These are phyloP conservation scores for Turnera subulata DNA, from an alignment of 345 rosid genomes.

Conservation along the genomic window DNA sequence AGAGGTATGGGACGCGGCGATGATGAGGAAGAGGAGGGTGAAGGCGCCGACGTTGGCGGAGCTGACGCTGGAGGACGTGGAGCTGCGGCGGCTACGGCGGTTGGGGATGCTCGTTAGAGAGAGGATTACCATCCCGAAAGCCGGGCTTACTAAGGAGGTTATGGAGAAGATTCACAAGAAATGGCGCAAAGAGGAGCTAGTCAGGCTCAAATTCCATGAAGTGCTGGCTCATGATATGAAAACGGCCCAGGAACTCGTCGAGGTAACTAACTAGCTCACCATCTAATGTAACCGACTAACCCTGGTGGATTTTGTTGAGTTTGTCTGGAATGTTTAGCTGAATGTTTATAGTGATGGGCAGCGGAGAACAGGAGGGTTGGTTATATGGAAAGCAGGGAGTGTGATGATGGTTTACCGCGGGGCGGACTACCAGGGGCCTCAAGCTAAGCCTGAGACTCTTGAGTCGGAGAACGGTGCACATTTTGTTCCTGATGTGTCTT, in stretches of 20 bases:
- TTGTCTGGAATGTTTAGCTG: constrained; percentile 15
- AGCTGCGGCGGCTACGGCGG: constrained; percentile 74
- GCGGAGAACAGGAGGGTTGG: constrained; percentile 96
- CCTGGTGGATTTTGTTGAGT: not conserved
- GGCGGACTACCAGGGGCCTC: constrained; percentile 66
- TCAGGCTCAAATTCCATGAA: constrained; percentile 92
- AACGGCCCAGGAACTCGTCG: constrained; percentile 92
- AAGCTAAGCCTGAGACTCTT: constrained; percentile 32
- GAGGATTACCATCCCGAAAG: constrained; percentile 79
- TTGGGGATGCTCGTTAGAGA: constrained; percentile 73
- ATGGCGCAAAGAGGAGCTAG: constrained; percentile 95
- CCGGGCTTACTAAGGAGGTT: constrained; percentile 79
- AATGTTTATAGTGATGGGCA: constrained; percentile 45
- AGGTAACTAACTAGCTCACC: constrained; percentile 40
- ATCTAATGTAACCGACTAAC: not conserved
- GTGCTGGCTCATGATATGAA: constrained; percentile 84
- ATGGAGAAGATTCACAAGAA: constrained; percentile 83
- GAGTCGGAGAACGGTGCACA: constrained; percentile 44
- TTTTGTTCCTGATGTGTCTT: constrained; percentile 72
- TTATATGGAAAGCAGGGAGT: constrained; percentile 98
- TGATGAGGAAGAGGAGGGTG: constrained; percentile 30
- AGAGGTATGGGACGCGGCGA: constrained; percentile 9
- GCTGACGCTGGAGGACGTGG: constrained; percentile 81
- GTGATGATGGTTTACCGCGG: constrained; percentile 94
- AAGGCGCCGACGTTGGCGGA: constrained; percentile 91